Percentiles rank a stretch among this genome's conserved stretches.
Evolutionary conservation across 495 filamentous ascomycete species (phyloP).

Genomic region (Neurospora tetraspora): DNA sequence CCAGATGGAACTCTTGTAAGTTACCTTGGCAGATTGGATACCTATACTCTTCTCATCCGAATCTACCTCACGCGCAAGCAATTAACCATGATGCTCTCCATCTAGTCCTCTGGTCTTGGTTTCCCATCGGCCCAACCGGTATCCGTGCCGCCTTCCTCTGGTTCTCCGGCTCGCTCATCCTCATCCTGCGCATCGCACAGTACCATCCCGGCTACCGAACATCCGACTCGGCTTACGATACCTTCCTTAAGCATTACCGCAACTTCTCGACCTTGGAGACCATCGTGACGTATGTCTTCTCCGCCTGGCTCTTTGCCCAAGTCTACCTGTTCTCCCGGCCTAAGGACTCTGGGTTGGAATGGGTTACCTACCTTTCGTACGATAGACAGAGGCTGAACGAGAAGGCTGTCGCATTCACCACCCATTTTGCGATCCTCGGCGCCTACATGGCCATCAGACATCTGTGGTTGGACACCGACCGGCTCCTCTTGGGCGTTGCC

Average conservation of each 20-base stretch:
- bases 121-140: slow-evolving; percentile 66
- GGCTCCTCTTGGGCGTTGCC: slow-evolving; percentile 42
- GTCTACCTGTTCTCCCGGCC: slow-evolving; percentile 70
- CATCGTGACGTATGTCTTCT: slow-evolving; percentile 60
- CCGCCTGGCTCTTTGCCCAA: slow-evolving; percentile 71
- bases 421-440: slow-evolving; percentile 57
- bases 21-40: slow-evolving; percentile 6
- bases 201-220: slow-evolving; percentile 70
- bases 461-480: slow-evolving; percentile 65
- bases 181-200: slow-evolving; percentile 75
- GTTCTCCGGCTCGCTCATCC: slow-evolving; percentile 53
- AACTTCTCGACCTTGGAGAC: slow-evolving; percentile 55
- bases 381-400: slow-evolving; percentile 83
- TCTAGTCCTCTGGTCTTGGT: slow-evolving; percentile 75
- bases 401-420: slow-evolving; percentile 69
- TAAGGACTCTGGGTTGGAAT: slow-evolving; percentile 53
- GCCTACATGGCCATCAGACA: slow-evolving; percentile 59
- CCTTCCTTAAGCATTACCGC: slow-evolving; percentile 45
- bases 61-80: background rate
- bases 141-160: slow-evolving; percentile 70
- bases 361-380: slow-evolving; percentile 53
- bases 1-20: slow-evolving; percentile 59
- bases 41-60: background rate
- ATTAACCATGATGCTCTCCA: background rate
- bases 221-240: slow-evolving; percentile 54